Percentiles rank a stretch among this genome's conserved stretches.
Evolutionary conservation across 2,329 filamentous ascomycete species (phyloP).

Genomic region (Colletotrichum incanum): DNA sequence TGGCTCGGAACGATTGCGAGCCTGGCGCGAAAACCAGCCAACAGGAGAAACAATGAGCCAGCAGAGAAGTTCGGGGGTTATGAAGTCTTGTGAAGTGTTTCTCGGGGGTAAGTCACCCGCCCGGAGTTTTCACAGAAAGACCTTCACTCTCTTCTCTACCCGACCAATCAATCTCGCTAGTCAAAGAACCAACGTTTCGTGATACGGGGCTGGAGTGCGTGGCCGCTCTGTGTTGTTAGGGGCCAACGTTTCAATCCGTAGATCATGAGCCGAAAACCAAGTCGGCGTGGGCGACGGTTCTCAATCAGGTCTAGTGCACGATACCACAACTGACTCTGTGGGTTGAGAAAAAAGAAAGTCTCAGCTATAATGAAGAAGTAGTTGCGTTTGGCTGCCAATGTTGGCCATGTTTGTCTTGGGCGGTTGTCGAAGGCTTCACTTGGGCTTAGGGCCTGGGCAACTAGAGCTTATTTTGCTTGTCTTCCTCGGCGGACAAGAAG

Average conservation of each 20-base stretch:
- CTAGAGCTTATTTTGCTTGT: conserved; percentile 36
- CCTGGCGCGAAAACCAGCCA: neutral
- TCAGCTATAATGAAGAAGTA: neutral
- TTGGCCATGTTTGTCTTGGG: neutral
- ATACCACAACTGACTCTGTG: neutral
- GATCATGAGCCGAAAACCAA: conserved; percentile 1
- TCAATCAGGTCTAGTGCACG: neutral
- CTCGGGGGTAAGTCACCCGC: neutral
- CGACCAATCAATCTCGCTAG: conserved; percentile 8
- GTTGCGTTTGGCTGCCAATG: neutral
- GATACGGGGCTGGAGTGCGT: conserved; percentile 10
- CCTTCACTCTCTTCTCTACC: neutral
- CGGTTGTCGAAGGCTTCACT: neutral
- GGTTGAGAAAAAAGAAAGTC: too few relatives aligned
- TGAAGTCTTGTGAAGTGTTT: neutral
- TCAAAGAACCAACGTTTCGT: conserved; percentile 19
- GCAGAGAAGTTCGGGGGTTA: neutral
- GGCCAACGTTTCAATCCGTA: conserved; percentile 24
- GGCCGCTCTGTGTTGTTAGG: conserved; percentile 1
- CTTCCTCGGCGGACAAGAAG: conserved; percentile 25
- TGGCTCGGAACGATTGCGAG: neutral
- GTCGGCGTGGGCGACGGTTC: neutral
- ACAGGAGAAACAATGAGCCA: neutral
- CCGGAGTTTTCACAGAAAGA: neutral
- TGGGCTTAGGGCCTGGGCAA: conserved; percentile 17